Base-by-base conservation (phyloP, 352 stramenopile genomes). In the Phytophthora rubi region DNA sequence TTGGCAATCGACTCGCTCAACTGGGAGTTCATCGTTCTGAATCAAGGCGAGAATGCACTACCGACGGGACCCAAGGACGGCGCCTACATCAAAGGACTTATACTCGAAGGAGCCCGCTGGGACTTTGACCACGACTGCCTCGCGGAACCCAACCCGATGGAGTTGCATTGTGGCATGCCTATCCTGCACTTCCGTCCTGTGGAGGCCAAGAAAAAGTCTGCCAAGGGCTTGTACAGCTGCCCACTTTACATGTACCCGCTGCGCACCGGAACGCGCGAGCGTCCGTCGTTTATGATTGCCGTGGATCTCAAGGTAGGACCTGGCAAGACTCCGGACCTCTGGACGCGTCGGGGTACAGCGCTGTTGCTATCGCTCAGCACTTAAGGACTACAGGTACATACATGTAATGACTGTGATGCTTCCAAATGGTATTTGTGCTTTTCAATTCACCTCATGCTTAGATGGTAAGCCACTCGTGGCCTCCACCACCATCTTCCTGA, bases 241-340 rank as follows among this genome's bases (percentile, higher is more conserved):
- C 97, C 97, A 3, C 73, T 98, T 32, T 99, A 99, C 73, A 91
- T 99, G 76, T 99, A 99, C 53, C 97, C 97, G 18, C 76, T 99
- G n/a, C 89, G 97, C 18, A 99, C 95, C 0, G 97, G 97, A 26
- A 99, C 94, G 9, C 85, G 94, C 23, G 95, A 99, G 70, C 87
- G 97, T 26, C 96, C 97, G 33, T 98, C 89, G 15, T 99, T 98
- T 71, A 97, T 98, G 77, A 97, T 98, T 69, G 82, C 89, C 5
- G 94, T 98, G 3, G 91, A 98, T 59, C 85, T 99, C 28, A 97
- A 97, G 64, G 82, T 81, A 9, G 97, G 97, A 1, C 62, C 86
- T 2, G 90, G 90, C 28, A 89, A 95, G 55, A 88, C 86, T 9
- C 82, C 93, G 1, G 95, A 99, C 42, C 82, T 98, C 45, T 99